Base-by-base conservation (phyloP, 2,329 filamentous ascomycete genomes). In the Diaporthe ilicicola region DNA sequence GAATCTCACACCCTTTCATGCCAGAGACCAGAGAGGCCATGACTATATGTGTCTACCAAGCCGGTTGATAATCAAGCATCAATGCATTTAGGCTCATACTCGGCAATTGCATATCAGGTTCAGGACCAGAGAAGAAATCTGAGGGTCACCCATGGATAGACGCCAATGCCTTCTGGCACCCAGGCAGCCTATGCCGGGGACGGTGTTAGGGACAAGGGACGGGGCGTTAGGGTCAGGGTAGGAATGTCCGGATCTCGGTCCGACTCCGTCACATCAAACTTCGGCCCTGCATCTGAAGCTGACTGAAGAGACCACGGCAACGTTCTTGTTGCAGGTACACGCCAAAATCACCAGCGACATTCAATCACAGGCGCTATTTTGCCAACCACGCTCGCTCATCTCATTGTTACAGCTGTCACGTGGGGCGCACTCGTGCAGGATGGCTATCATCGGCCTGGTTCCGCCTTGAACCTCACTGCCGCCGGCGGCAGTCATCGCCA, bases 1-100 rank as follows among this genome's bases (percentile, higher is more conserved):
- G 59, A 64, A 64, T 50, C 34, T 3, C 59, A 50, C 24, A 13
- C 13, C n/a, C 19, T 50, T 32, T 34, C 27, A 64, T 37, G 59
- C 44, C 59, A 44, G 44, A n/a, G 29, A 27, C 44, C 59, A 44
- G 44, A n/a, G 29, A 27, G 44, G 37, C 59, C 59, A 64, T 64
- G 59, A 44, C 59, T 64, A 64, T 64, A 64, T 64, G 29, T 64
- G 42, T 48, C 59, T 50, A 24, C 59, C 59, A 50, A 50, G n/a
- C 44, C 19, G 42, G 59, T 24, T 50, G 59, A 50, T 24, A 37
- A 37, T 64, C 59, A 64, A 64, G 59, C 59, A 64, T 37, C 50
- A 19, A 64, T 64, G 59, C 59, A 50, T 7, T 37, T 48, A 48
- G 27, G 19, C 42, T 34, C 59, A 42, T 48, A 3, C 42, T 64